Base-by-base conservation (phyloP, 2,329 filamentous ascomycete species). In the Ascochyta clinopodiicola region DNA sequence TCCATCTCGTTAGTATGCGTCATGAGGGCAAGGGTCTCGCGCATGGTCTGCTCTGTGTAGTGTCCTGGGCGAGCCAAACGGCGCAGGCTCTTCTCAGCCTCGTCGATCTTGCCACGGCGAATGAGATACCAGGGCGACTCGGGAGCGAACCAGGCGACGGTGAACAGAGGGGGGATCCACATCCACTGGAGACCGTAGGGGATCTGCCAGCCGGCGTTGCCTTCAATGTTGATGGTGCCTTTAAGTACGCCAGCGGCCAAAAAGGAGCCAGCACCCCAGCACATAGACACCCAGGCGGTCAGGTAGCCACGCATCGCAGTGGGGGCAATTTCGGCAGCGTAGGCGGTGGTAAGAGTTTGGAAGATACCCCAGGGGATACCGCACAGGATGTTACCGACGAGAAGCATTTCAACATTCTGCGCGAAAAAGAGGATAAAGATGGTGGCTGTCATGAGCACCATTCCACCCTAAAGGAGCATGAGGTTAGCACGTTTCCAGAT, bases 1-100 rank as follows among this genome's bases (percentile, higher is more conserved):
- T 96, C 92, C 6, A 95, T 78, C 0, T 88, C 87, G 1, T 89
- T 92, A 0, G 91, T 96, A 68, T 93, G 90, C 1, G 90, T 85
- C 88, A 96, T 96, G 89, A 96, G 93, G 13, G 63, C 56, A 48
- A 96, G 81, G 0, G 89, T 93, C 9, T 63, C 44, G n/a, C 47
- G 39, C 56, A 34, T 87, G 82, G 1, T 84, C 12, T 51, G 48
- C 19, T 38, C 27, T 27, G 44, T 86, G 59, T 89, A 85, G 44
- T 79, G 77, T 58, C 83, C 78, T 10, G 89, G 77, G 8, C 86
- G 84, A 47, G 86, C 75, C 22, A 90, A 79, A 85, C 79, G 40
- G 78, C n/a, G 31, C 22, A 56, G 39, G 29, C 52, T 75, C 76
- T 88, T 88, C 34, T 88, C 88, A 31, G 61, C 54, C 27, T 89